These are phyloP conservation scores for Reutealis trisperma DNA, from an alignment of 345 rosid species.

Conservation along the genomic window DNA sequence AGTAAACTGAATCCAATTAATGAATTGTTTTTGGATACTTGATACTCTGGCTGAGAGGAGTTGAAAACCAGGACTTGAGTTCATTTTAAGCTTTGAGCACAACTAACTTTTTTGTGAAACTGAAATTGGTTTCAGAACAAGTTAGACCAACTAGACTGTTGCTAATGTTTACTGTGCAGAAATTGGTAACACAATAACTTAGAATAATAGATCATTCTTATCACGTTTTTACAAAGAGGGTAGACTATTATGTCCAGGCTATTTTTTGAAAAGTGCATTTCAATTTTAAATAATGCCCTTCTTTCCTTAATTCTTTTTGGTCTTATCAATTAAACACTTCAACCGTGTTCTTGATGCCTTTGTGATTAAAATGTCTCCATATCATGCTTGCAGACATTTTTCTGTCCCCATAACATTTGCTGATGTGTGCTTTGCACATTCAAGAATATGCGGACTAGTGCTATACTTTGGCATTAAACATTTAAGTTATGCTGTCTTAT, in stretches of 20 bases:
- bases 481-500: constrained; percentile 6
- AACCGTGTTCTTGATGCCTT: background rate
- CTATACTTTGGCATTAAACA: background rate
- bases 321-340: background rate
- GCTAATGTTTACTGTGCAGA: background rate
- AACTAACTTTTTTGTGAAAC: background rate
- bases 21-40: background rate
- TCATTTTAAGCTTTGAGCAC: constrained; percentile 4
- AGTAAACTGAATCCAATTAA: background rate
- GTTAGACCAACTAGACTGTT: background rate
- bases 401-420: background rate
- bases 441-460: background rate
- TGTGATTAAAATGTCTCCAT: background rate
- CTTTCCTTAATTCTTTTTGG: background rate
- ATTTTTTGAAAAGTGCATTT: background rate
- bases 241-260: background rate
- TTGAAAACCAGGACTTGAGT: background rate
- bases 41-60: background rate
- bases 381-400: background rate
- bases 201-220: background rate
- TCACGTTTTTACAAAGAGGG: background rate
- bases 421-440: background rate
- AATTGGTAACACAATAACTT: background rate
- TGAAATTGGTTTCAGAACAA: background rate
- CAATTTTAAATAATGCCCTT: background rate